phyloP scores from a whole-genome alignment of 176 grass and related monocot species.

The Oryza glaberrima region DNA sequence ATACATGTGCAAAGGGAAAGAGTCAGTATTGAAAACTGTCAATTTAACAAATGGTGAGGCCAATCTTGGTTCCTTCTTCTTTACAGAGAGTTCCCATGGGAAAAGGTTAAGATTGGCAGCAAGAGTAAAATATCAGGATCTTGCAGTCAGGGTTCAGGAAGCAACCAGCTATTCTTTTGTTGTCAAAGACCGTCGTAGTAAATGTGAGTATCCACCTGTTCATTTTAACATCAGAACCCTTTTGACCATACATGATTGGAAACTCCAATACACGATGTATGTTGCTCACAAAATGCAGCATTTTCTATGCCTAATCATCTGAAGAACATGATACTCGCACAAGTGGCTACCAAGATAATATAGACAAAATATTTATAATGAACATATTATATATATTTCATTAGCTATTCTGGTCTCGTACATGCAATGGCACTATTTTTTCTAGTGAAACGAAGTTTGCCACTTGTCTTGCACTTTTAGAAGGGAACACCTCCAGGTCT shows the following conservation, averaged over 20 bases:
- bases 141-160: slow-evolving; percentile 11
- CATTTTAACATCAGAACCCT: background rate
- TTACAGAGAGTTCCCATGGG: background rate
- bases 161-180: slow-evolving; percentile 20
- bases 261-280: background rate
- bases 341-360: background rate
- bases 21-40: background rate
- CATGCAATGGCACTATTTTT: too few species aligned
- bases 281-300: background rate
- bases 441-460: too few species aligned
- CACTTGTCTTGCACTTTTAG: too few species aligned
- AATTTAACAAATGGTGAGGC: slow-evolving; percentile 1
- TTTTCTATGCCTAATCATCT: background rate
- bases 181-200: background rate
- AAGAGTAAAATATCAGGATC: slow-evolving; percentile 17
- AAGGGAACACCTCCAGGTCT: too few species aligned
- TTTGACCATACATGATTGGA: background rate
- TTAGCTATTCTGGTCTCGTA: too few species aligned
- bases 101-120: slow-evolving; percentile 24
- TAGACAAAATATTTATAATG: background rate
- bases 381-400: too few species aligned
- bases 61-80: background rate
- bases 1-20: slow-evolving; percentile 11
- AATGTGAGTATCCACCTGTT: slow-evolving; percentile 6
- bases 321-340: background rate